Evolutionary conservation across 2,329 filamentous ascomycete genomes (phyloP), one percentile per base, ranked within the genome.

Genomic region (Verticillium nubilum): DNA sequence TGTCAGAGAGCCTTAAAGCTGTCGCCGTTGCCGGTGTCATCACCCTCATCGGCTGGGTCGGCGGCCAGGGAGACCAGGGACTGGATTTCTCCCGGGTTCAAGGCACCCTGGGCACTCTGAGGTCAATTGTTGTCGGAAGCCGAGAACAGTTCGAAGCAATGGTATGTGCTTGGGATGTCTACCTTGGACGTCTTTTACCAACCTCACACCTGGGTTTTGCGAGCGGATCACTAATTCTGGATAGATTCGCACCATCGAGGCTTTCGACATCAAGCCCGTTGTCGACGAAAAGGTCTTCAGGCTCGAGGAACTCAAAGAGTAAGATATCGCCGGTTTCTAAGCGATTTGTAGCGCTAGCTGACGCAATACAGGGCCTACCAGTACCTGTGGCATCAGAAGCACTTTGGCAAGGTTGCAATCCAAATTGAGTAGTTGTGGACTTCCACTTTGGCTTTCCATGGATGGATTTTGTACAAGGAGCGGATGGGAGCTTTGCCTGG

Each of bases 11-110:
- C 47, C 70, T 81, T 26, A 70, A 73, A 42, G 75, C 76, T 52
- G 63, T 82, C 70, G 76, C 73, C 68, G 66, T 75, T n/a, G 76
- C 76, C 58, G 80, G 80, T 31, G 66, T 79, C 59, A 78, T 82
- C 63, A 68, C 67, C 55, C 74, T 76, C 58, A 72, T 76, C 19
- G 73, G 74, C 26, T 75, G 74, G 53, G 28, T 54, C 25, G 53
- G 26, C 28, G 53, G 53, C 23, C 28, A 9, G 27, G 53, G n/a
- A 33, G 53, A 54, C 4, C 9, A 17, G 5, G 27, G 27, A 23
- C n/a, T 26, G 6, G 12, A n/a, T 19, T 54, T 54, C 53, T 2
- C 4, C 17, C 9, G 12, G n/a, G 5, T 54, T 29, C n/a, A 29
- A 26, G 2, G 7, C 53, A 23, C 17, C 53, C n/a, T 54, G 53